phyloP scores from a whole-genome alignment of 140 eudicot species.

The Bidens hawaiensis region DNA sequence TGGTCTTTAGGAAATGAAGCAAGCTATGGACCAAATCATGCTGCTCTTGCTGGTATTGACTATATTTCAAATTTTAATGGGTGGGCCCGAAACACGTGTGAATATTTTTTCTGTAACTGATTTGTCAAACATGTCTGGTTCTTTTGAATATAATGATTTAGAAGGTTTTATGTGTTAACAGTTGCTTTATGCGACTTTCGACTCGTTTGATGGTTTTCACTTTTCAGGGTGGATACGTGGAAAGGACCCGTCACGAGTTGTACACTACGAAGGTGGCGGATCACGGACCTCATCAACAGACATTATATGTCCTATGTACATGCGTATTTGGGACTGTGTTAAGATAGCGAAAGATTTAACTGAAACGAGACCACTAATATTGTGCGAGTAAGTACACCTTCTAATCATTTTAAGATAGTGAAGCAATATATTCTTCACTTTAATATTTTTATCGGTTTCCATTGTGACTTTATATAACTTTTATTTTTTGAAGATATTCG shows the following conservation, averaged over 20 bases:
- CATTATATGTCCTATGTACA: constrained; percentile 93
- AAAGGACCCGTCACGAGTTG: constrained; percentile 77
- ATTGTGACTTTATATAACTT: neutral
- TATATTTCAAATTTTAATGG: neutral
- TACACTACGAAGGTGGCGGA: constrained; percentile 97
- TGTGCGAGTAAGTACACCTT: constrained; percentile 78
- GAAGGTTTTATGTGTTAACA: neutral
- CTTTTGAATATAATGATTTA: neutral
- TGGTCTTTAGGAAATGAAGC: constrained; percentile 99
- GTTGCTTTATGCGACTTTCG: neutral
- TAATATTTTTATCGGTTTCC: constrained; percentile 1
- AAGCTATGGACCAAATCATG: constrained; percentile 93
- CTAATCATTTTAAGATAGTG: neutral
- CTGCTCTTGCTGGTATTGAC: constrained; percentile 78
- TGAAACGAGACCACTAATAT: constrained; percentile 79
- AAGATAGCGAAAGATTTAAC: constrained; percentile 84
- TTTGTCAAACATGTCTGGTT: neutral
- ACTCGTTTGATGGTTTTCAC: neutral
- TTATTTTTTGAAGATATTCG: constrained; percentile 55
- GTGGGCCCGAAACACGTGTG: neutral
- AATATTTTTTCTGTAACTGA: neutral
- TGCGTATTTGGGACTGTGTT: constrained; percentile 96
- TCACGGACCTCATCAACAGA: constrained; percentile 90
- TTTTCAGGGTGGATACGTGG: constrained; percentile 84
- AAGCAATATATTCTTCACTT: neutral